Evolutionary conservation across 139 green algal species (phyloP), one percentile per base, ranked within the genome.

Genomic region (Chlorella sp.): DNA sequence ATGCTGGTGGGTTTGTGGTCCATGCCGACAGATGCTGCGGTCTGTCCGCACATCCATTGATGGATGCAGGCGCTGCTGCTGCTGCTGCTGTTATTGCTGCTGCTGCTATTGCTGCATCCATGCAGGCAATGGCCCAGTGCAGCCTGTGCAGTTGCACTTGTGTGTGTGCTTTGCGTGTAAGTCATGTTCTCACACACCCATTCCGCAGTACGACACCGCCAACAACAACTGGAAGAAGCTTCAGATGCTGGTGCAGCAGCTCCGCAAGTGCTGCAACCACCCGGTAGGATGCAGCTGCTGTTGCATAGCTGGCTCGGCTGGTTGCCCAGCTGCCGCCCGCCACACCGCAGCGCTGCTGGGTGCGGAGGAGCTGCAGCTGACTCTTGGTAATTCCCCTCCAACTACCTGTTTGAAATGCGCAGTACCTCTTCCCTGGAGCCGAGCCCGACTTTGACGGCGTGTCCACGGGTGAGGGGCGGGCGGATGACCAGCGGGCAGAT

Each of bases 181-280:
- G 3, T 3, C 56, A 65, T 13, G 30, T 28, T 72, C 26, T 40
- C 24, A 5, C 32, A 28, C 64, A 40, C 38, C 24, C 64, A 16
- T 72, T 8, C 46, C 16, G 78, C 85, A 88, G 85, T 86, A 86
- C 46, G 85, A 86, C 34, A 30, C 69, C 26, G 48, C 43, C 40
- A 72, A 86, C 38, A 83, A 79, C 22, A 65, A 51, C 17, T 95
- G 88, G 87, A 87, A 86, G 72, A 90, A 89, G 86, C 89, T 93
- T 43, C 72, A 78, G 82, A 93, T 93, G 84, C 89, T 95, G 78
- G 80, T 96, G 3, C 92, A 94, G 87, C 93, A 97, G 90, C 92
- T 97, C 83, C 89, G 93, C 75, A 97, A 97, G 87, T 92, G 82
- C 43, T 91, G 89, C 85, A 93, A 94, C 87, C 93, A 96, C 87